phyloP scores from a whole-genome alignment of 208 protist genomes.

The Leishmania amazonensis region DNA sequence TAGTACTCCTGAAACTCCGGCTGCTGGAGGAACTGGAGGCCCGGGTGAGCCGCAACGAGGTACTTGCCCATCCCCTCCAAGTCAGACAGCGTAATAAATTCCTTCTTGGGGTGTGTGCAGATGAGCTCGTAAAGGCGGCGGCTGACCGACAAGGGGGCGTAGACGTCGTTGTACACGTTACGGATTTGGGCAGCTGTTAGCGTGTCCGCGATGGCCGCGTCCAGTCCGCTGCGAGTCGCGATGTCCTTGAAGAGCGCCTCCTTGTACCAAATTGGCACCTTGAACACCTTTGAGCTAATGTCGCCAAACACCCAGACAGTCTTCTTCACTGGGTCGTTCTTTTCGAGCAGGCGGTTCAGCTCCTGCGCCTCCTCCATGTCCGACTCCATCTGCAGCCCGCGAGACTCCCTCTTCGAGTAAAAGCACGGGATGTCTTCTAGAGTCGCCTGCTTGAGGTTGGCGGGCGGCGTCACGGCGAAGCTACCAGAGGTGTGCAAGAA shows the following conservation, averaged over 20 bases:
- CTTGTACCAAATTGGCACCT: constrained; percentile 81
- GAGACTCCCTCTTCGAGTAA: constrained; percentile 65
- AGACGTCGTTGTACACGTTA: constrained; percentile 59
- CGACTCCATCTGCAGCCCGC: constrained; percentile 38
- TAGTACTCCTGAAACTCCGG: constrained; percentile 97
- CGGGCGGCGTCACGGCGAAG: constrained; percentile 54
- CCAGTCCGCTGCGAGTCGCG: constrained; percentile 34
- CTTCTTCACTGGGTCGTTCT: constrained; percentile 39
- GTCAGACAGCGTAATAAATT: constrained; percentile 71
- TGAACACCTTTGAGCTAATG: constrained; percentile 75
- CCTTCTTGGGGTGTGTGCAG: constrained; percentile 36
- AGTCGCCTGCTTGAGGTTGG: constrained; percentile 62
- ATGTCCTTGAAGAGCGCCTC: constrained; percentile 79
- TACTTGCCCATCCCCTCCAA: constrained; percentile 68
- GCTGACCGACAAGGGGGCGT: constrained; percentile 55
- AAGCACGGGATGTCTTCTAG: constrained; percentile 75
- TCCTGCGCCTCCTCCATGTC: constrained; percentile 43
- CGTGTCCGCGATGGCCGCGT: constrained; percentile 29
- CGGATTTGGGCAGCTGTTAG: constrained; percentile 61
- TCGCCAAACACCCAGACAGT: constrained; percentile 56
- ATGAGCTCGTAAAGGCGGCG: constrained; percentile 85
- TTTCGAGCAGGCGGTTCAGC: constrained; percentile 55
- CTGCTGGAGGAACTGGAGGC: constrained; percentile 94
- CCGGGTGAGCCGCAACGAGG: constrained; percentile 88
- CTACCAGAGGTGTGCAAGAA: constrained; percentile 57